Base-by-base conservation (phyloP, 192 early-diverging fungal species). In the Backusella australiensis region DNA sequence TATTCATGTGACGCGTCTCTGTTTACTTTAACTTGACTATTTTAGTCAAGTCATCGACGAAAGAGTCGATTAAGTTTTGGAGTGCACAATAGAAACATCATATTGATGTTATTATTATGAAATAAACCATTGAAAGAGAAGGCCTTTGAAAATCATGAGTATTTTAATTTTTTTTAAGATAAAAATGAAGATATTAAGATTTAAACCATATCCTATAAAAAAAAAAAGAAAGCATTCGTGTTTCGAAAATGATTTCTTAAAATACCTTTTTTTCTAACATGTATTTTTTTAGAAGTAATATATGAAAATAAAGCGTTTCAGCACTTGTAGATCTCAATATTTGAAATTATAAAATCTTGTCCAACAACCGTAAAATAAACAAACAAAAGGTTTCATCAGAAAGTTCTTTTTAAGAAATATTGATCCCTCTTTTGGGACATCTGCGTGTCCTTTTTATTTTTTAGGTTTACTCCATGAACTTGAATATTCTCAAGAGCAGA, bases 321-420 rank as follows among this genome's bases (percentile, higher is more conserved):
- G 15, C 19, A 29, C 4, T 29, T 63, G 56, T 11, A 63, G 56
- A 63, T 63, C 56, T 63, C 26, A 29, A 63, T 63, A 29, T 29
- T 63, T 63, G 12, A 63, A 63, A 63, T 63, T 3, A 29, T 63
- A 63, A 14, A 26, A 63, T 29, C 56, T 63, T 63, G 56, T 63
- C 56, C 11, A 8, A 63, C 56, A 6, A 63, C 26, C 23, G 23
- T 23, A 63, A 63, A 63, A 63, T 29, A 63, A 63, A 63, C 23
- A 63, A 63, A 63, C 26, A 63, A 63, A n/a, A 63, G 11, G 56
- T 63, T 63, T 63, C 56, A 59, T 59, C n/a, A 63, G 56, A 63
- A 63, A 63, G 56, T 63, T 63, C 56, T 63, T 63, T 19, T 29
- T 63, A 63, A 63, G 21, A 63, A 23, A 63, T 14, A 63, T 29